Base-by-base conservation (phyloP, 2,329 filamentous ascomycete genomes). In the Ascochyta pisi region DNA sequence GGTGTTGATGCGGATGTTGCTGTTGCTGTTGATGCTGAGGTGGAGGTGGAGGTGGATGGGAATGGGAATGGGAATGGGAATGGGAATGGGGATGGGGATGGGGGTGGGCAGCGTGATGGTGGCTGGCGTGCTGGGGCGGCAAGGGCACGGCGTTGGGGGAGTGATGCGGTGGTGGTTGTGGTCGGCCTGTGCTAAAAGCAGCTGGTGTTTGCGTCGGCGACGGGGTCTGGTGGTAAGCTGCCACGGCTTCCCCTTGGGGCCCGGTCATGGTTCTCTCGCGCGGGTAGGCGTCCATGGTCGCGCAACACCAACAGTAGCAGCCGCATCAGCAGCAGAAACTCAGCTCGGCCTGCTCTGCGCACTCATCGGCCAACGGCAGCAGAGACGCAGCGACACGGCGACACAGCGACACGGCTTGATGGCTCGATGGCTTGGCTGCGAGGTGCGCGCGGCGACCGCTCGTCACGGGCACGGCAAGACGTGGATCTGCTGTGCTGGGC, bases 121-220 rank as follows among this genome's bases (percentile, higher is more conserved):
- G 52, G 27, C 34, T 23, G 40, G 38, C 31, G 62, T 64, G 62
- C 61, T 66, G 60, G 34, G 53, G 59, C 53, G 63, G 66, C 62
- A 65, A 71, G 65, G 66, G 73, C 61, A 65, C 71, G 63, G 68
- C 73, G 62, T 58, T 66, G 57, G 64, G 69, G 42, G 75, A 74
- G 52, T 65, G 67, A 12, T 31, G 29, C 4, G 10, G 27, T 41
- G 72, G 73, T 54, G 75, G 69, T 51, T 73, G 71, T 53, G 74
- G 69, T 62, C 69, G 69, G 63, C 68, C 67, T 58, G 66, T 67
- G 54, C 62, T 63, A 63, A 66, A 68, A 44, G 48, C 48, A 54
- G 44, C 52, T 45, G 63, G 62, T 64, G 73, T 69, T 64, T 75
- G 73, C 64, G 68, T 67, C 54, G 73, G 71, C 64, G 73, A 75